phyloP scores from a whole-genome alignment of 176 grass and related monocot species.

The Tillandsia fasciculata region DNA sequence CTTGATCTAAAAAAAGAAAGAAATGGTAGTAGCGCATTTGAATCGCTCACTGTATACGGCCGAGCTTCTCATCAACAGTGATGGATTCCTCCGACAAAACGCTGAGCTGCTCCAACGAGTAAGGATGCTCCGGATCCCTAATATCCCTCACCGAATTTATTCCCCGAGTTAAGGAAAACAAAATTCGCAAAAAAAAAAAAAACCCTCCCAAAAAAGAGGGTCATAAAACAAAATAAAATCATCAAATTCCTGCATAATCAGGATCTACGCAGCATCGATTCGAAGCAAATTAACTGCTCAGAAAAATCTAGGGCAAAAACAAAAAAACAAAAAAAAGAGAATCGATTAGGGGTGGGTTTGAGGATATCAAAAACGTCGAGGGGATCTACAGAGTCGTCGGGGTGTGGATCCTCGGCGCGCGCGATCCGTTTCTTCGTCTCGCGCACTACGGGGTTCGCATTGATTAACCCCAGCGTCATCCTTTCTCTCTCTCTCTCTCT shows the following conservation, averaged over 20 bases:
- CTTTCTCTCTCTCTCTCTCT: background rate
- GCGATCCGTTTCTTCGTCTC: slow-evolving; percentile 52
- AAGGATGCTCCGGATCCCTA: slow-evolving; percentile 99
- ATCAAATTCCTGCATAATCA: background rate
- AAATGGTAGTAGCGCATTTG: background rate
- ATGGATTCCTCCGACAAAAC: slow-evolving; percentile 91
- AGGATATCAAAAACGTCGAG: slow-evolving; percentile 72
- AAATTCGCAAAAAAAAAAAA: background rate
- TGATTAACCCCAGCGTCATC: slow-evolving; percentile 96
- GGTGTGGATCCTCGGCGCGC: slow-evolving; percentile 30
- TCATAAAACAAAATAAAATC: background rate
- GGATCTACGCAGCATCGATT: background rate
- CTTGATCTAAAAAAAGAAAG: background rate
- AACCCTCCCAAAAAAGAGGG: background rate
- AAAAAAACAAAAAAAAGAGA: background rate
- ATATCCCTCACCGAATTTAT: slow-evolving; percentile 91
- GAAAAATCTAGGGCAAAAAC: slow-evolving; percentile 6
- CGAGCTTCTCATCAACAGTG: slow-evolving; percentile 81
- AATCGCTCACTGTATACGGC: slow-evolving; percentile 61
- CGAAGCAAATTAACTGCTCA: no score
- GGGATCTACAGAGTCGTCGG: slow-evolving; percentile 44
- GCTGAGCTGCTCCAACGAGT: slow-evolving; percentile 99
- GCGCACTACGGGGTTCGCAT: slow-evolving; percentile 93
- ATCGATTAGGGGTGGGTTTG: background rate
- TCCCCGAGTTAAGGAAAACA: slow-evolving; percentile 7